phyloP scores from a whole-genome alignment of 2,329 filamentous ascomycete genomes.

The Arachnomyces sp. region DNA sequence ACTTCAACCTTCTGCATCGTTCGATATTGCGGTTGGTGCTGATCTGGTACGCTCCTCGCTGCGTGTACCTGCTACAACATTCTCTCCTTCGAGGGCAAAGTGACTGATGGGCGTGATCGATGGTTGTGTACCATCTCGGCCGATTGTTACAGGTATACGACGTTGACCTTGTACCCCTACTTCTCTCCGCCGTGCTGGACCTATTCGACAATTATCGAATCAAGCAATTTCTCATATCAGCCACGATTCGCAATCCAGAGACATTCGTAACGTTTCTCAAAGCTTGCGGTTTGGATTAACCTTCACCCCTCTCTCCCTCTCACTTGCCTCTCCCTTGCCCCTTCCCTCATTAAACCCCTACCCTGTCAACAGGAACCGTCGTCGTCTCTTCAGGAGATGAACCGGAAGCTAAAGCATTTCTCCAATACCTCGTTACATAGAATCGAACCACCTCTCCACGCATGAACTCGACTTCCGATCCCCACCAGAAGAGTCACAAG shows the following conservation, averaged over 20 bases:
- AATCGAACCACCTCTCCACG: slow-evolving; percentile 26
- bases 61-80: no score
- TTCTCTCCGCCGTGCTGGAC: slow-evolving; percentile 47
- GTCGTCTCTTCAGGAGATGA: background rate
- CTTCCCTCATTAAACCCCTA: no score
- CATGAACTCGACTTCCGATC: slow-evolving; percentile 35
- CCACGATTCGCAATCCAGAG: slow-evolving; percentile 53
- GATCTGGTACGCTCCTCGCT: slow-evolving; percentile 27
- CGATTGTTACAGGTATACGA: slow-evolving; percentile 49
- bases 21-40: slow-evolving; percentile 35
- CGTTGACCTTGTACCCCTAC: slow-evolving; percentile 46
- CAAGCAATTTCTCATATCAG: slow-evolving; percentile 50
- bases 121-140: no score
- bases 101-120: no score
- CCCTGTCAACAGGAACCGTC: background rate
- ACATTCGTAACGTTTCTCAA: slow-evolving; percentile 53
- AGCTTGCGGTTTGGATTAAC: slow-evolving; percentile 46
- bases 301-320: slow-evolving; percentile 9
- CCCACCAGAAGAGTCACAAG: slow-evolving; percentile 35
- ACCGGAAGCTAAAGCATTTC: background rate
- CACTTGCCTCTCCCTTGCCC: no score
- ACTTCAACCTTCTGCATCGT: slow-evolving; percentile 6
- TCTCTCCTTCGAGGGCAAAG: no score
- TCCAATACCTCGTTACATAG: slow-evolving; percentile 16
- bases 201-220: slow-evolving; percentile 47